Conservation (phyloP, 331 rosid species). For the Dryas integrifolia region DNA sequence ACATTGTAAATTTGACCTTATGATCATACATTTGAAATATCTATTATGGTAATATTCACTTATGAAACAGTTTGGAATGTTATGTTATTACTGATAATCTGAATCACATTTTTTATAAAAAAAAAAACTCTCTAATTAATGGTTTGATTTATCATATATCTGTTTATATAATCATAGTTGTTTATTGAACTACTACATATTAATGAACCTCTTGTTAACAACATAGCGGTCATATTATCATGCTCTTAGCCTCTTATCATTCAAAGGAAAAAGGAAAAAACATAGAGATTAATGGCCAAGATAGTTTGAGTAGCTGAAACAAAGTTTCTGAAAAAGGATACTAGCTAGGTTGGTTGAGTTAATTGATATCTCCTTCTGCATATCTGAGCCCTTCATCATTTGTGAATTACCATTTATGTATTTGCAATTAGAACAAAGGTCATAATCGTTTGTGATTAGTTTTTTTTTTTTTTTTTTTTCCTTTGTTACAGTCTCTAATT, state of each 20-base stretch:
- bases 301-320: slow-evolving; percentile 2
- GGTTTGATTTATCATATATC: not conserved
- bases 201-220: not conserved
- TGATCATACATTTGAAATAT: slow-evolving; percentile 6
- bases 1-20: not conserved
- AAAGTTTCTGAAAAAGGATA: slow-evolving; percentile 1
- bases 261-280: not conserved
- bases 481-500: not conserved
- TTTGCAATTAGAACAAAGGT: slow-evolving; percentile 16
- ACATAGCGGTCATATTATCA: not conserved
- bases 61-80: not conserved
- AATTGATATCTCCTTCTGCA: not conserved
- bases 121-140: no score
- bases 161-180: slow-evolving; percentile 1
- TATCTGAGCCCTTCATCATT: slow-evolving; percentile 6
- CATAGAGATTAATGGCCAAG: not conserved
- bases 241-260: not conserved
- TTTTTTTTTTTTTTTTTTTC: slow-evolving; percentile 4
- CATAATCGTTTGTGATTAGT: slow-evolving; percentile 13
- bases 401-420: not conserved
- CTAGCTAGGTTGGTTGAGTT: slow-evolving; percentile 2
- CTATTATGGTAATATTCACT: not conserved
- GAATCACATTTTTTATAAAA: no score
- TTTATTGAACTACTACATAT: not conserved
- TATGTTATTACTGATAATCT: no score